Base-by-base conservation (phyloP, 257 asterid genomes). In the Fraxinus quadrangulata region DNA sequence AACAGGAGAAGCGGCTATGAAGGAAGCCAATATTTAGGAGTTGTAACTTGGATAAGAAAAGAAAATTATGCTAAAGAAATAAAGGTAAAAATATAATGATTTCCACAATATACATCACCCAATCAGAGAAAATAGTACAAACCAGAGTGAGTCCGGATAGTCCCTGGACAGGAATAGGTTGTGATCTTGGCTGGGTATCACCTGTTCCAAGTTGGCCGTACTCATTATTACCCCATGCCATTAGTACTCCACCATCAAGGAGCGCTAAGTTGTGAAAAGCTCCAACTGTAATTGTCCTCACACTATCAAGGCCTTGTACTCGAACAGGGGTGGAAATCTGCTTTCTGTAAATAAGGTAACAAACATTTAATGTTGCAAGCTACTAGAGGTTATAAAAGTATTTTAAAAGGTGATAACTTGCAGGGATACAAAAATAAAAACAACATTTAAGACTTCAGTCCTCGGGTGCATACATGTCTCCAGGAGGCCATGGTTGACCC, bases 401-500 rank as follows among this genome's bases (percentile, higher is more conserved):
- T 21, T 21, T 8, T 2, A 61, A 61, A 63, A 23, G 69, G 34
- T 9, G 1, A 19, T 19, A 17, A 17, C 8, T 19, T 6, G 26
- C 11, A 54, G 65, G 24, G n/a, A 17, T n/a, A 17, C 21, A 21
- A 70, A 51, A 72, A 33, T 21, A 8, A 68, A 33, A 71, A 70
- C 6, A 79, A 67, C 33, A 74, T 19, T 39, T 26, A 21, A 5
- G 66, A 69, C 72, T 77, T 76, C 77, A 70, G 59, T 45, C 21
- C 78, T 71, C 10, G n/a, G 13, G 78, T 83, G 69, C 86, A 36
- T 90, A 96, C 98, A 96, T 96, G 87, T 96, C 99, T 54, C 99
- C 98, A 16, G 99, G 99, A 79, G 99, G 99, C 99, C 99, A 96
- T 77, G 99, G 99, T 78, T 96, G 99, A 80, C 99, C 99, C 99